These are phyloP conservation scores for Suhomyces anneliseae DNA, from an alignment of 1,139 yeast genomes.

Conservation along the genomic window DNA sequence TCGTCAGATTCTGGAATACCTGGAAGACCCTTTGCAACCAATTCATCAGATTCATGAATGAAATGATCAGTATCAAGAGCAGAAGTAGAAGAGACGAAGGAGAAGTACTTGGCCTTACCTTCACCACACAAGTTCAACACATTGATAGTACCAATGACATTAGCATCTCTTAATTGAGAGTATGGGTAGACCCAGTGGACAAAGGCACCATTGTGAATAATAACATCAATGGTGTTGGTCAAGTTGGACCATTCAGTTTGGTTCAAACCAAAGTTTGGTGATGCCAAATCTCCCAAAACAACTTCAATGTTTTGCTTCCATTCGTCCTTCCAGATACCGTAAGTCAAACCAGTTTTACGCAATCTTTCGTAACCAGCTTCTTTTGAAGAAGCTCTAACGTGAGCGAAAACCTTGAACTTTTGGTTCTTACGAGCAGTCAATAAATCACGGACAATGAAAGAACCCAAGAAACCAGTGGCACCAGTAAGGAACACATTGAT, in stretches of 20 bases:
- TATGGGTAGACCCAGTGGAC: constrained; percentile 99
- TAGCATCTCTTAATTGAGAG: constrained; percentile 85
- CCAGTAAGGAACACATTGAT: constrained; percentile 88
- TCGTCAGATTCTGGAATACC: constrained; percentile 85
- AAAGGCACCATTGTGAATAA: constrained; percentile 94
- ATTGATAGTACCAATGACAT: constrained; percentile 84
- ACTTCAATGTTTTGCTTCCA: constrained; percentile 63
- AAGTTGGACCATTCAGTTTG: constrained; percentile 58
- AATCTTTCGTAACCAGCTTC: constrained; percentile 75
- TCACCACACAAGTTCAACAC: constrained; percentile 73
- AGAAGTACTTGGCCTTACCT: constrained; percentile 83
- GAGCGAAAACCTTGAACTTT: constrained; percentile 69
- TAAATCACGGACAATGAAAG: constrained; percentile 78
- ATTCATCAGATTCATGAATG: constrained; percentile 72
- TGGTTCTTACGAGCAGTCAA: constrained; percentile 45
- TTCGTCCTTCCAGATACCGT: constrained; percentile 77
- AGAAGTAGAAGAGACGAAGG: constrained; percentile 95
- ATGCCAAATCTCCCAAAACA: constrained; percentile 80
- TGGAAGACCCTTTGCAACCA: constrained; percentile 58
- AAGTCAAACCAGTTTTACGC: constrained; percentile 72
- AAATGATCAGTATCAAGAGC: constrained; percentile 82
- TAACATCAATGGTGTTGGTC: constrained; percentile 65
- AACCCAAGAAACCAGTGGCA: constrained; percentile 94
- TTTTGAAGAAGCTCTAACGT: constrained; percentile 80
- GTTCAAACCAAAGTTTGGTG: constrained; percentile 68